Base-by-base conservation (phyloP, 1,284 basidiomycete species). In the Moesziomyces globuligerus region DNA sequence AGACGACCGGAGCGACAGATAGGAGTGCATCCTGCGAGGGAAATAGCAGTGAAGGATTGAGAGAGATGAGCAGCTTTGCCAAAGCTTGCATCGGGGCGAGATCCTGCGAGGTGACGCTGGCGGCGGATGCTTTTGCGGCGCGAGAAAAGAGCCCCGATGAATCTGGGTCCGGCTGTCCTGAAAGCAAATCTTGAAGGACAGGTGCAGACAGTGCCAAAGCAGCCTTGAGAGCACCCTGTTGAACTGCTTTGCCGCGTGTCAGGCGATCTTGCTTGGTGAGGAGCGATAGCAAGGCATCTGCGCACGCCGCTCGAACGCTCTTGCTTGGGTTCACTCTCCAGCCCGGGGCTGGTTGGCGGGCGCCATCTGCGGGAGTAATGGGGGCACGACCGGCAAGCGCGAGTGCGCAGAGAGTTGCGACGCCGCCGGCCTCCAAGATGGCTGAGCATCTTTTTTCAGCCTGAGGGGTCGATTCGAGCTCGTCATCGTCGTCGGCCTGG, bases 11-110 rank as follows among this genome's bases (percentile, higher is more conserved):
- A 2, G 68, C 45, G 6, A 69, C 71, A 0, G 62, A 60, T 15
- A 51, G 39, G 3, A 61, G 37, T 0, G 48, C 56, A 8, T 61
- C 57, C 9, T 40, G 36, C 7, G 62, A 54, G 6, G 91, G 91
- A 83, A 95, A 96, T 28, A 98, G 90, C 59, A 94, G 89, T 1
- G 91, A 83, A 0, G 95, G 95, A 13, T 93, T 89, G 1, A 92
- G 87, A 0, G 94, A 94, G 76, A 98, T 98, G 47, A 91, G 86
- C 28, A 98, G 88, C 79, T 96, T 97, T 10, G 94, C 91, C 15
- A 98, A 85, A 0, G 93, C 94, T 81, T 98, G 95, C 26, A 92
- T 87, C 0, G 92, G 86, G 11, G 88, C 85, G 7, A 95, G 84
- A 55, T 87, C 86, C 4, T 84, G 78, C n/a, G 83, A 73, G 39